Evolutionary conservation across 495 filamentous ascomycete species (phyloP).

Genomic region (Penicillium parvum): DNA sequence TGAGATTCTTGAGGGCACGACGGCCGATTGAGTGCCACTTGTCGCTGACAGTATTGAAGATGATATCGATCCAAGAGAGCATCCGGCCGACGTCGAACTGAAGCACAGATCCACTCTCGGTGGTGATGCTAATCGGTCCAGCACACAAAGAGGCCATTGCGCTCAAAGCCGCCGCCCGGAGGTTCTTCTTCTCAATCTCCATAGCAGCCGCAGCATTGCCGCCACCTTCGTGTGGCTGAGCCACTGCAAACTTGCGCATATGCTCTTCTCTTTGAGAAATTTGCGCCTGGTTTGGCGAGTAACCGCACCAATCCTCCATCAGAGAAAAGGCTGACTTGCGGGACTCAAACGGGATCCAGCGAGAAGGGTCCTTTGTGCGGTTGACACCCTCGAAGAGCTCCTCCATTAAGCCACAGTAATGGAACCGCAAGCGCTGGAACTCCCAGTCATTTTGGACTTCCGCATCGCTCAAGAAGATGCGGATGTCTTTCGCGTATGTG

Average conservation of each 20-base stretch:
- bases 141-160: slow-evolving; percentile 94
- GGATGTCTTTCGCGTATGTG: slow-evolving; percentile 85
- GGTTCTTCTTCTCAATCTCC: slow-evolving; percentile 92
- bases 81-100: slow-evolving; percentile 90
- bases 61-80: slow-evolving; percentile 89
- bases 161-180: slow-evolving; percentile 84
- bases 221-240: slow-evolving; percentile 58
- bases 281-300: slow-evolving; percentile 83
- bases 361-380: slow-evolving; percentile 74
- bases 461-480: slow-evolving; percentile 86
- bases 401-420: slow-evolving; percentile 92
- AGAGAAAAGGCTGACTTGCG: slow-evolving; percentile 88
- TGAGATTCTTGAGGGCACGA: slow-evolving; percentile 83
- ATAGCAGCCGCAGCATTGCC: slow-evolving; percentile 79
- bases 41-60: slow-evolving; percentile 85
- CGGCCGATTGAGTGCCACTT: slow-evolving; percentile 88
- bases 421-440: slow-evolving; percentile 84
- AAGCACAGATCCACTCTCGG: slow-evolving; percentile 73
- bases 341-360: slow-evolving; percentile 95
- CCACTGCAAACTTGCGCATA: slow-evolving; percentile 76
- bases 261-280: slow-evolving; percentile 79
- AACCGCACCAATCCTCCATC: slow-evolving; percentile 99
- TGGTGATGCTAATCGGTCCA: slow-evolving; percentile 83
- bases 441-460: slow-evolving; percentile 96
- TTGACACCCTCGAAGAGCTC: slow-evolving; percentile 90